phyloP scores from a whole-genome alignment of 495 filamentous ascomycete genomes.

The Sphaerosporella brunnea region DNA sequence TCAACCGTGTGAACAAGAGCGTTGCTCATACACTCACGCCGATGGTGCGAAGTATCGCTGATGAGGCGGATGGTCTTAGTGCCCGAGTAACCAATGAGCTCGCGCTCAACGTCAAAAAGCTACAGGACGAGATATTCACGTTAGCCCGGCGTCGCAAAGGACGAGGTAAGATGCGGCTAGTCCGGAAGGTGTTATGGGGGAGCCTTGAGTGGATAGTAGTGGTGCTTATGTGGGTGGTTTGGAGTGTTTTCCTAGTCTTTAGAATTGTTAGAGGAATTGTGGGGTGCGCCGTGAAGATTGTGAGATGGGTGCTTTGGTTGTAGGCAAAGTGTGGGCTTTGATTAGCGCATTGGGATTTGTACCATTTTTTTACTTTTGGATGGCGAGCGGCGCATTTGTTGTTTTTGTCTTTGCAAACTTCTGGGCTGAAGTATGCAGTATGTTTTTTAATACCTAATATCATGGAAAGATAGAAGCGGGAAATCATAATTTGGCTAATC shows the following conservation, averaged over 20 bases:
- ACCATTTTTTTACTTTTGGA: too few relatives aligned
- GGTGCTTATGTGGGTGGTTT: conserved; percentile 35
- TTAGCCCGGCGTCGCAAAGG: conserved; percentile 17
- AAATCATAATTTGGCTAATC: background rate
- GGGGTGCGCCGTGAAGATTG: conserved; percentile 4
- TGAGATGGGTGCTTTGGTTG: conserved; percentile 30
- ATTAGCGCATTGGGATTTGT: too few relatives aligned
- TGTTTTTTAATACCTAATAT: background rate
- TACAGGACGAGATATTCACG: conserved; percentile 17
- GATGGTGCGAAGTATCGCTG: conserved; percentile 11
- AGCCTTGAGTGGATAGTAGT: conserved; percentile 32
- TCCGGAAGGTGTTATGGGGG: conserved; percentile 25
- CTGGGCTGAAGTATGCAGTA: background rate
- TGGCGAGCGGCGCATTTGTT: too few relatives aligned
- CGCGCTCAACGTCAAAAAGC: conserved; percentile 19
- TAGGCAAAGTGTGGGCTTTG: background rate
- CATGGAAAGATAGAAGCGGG: background rate
- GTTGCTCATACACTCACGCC: conserved; percentile 11
- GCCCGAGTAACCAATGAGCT: conserved; percentile 16
- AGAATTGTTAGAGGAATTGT: conserved; percentile 22
- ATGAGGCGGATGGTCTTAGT: conserved; percentile 17
- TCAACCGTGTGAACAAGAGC: conserved; percentile 11
- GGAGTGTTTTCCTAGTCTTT: conserved; percentile 30
- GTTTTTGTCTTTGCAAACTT: background rate
- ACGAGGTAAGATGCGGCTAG: conserved; percentile 21